These are phyloP conservation scores for Tausonia pullulans DNA, from an alignment of 1,284 basidiomycete genomes.

Conservation along the genomic window DNA sequence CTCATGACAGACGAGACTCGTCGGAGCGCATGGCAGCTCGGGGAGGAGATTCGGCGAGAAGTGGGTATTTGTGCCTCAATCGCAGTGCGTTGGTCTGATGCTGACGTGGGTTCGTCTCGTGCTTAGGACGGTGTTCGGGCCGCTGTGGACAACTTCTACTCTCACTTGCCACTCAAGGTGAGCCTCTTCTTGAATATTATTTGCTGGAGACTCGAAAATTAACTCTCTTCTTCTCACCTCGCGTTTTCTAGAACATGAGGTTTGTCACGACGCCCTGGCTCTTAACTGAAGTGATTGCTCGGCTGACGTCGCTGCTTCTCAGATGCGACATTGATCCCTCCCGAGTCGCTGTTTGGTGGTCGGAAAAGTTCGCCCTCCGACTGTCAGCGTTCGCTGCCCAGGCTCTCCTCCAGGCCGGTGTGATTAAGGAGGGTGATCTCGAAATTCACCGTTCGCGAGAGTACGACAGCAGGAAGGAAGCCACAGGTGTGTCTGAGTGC, in stretches of 20 bases:
- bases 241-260: no score
- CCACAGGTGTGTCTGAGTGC: conserved; percentile 40
- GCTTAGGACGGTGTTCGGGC: conserved; percentile 40
- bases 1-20: conserved; percentile 38
- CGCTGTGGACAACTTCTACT: conserved; percentile 49
- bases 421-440: conserved; percentile 39
- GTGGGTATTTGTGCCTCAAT: conserved; percentile 24
- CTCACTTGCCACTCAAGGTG: conserved; percentile 48
- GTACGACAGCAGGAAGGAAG: conserved; percentile 38
- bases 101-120: neutral
- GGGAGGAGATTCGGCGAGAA: conserved; percentile 45
- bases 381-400: conserved; percentile 48
- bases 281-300: no score
- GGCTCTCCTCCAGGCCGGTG: conserved; percentile 39
- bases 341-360: conserved; percentile 50
- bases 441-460: conserved; percentile 47
- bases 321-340: conserved; percentile 45
- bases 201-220: no score
- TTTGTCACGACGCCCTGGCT: no score
- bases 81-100: neutral
- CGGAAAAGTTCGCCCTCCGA: conserved; percentile 42
- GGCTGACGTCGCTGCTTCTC: conserved; percentile 27
- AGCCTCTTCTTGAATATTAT: conserved; percentile 20
- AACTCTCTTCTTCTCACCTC: no score
- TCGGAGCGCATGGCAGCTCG: conserved; percentile 44